These are phyloP conservation scores for Rhodamnia rubescens DNA, from an alignment of 345 rosid species.

Conservation along the genomic window DNA sequence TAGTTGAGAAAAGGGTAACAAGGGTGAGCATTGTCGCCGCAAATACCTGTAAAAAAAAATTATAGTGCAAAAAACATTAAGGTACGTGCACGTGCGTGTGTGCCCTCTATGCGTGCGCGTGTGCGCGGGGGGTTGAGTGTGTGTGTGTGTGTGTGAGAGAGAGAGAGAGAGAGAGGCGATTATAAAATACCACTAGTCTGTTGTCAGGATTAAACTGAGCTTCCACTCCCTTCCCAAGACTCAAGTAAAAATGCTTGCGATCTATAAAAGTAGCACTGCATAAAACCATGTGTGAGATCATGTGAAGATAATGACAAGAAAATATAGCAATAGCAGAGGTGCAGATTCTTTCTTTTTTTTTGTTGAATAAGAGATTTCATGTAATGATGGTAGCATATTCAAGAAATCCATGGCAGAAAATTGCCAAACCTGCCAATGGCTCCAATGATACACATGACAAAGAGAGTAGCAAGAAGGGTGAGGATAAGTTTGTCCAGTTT, in stretches of 20 bases:
- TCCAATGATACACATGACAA: slow-evolving; percentile 84
- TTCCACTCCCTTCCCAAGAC: slow-evolving; percentile 38
- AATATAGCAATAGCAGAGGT: neutral
- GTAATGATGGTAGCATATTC: neutral
- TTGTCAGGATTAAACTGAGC: slow-evolving; percentile 65
- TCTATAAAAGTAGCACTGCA: slow-evolving; percentile 87
- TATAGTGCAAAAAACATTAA: neutral
- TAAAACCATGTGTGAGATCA: slow-evolving; percentile 13
- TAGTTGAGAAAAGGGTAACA: slow-evolving; percentile 84
- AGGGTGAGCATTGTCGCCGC: slow-evolving; percentile 75
- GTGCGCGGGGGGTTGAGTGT: neutral
- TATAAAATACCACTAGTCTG: slow-evolving; percentile 53
- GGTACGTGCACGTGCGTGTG: neutral
- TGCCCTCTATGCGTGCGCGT: neutral
- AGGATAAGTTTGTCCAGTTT: slow-evolving; percentile 99
- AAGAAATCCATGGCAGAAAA: neutral
- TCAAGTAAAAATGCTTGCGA: slow-evolving; percentile 55
- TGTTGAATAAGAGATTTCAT: neutral
- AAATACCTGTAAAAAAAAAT: slow-evolving; percentile 50
- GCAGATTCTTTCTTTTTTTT: neutral
- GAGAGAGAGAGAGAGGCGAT: slow-evolving; percentile 1
- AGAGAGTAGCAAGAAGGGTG: slow-evolving; percentile 72
- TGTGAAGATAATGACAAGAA: neutral
- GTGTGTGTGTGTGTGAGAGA: neutral
- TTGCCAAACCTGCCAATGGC: slow-evolving; percentile 69